Conservation (phyloP, 2,329 filamentous ascomycete genomes). For the Phaeosphaeriaceae sp. region DNA sequence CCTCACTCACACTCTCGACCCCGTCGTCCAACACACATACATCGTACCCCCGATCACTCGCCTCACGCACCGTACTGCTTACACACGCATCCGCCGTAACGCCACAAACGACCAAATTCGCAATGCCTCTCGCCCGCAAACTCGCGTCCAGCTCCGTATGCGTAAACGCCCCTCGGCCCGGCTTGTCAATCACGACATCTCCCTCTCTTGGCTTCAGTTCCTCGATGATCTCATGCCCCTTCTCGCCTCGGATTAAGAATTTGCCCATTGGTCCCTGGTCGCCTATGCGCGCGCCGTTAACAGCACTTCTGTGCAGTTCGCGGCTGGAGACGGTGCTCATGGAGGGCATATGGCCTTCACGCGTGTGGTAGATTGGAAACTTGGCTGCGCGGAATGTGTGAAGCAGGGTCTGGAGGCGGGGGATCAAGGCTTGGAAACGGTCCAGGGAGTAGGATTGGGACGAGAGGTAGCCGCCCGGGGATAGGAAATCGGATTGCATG, state of each 20-base stretch:
- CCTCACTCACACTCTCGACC: conserved; percentile 51
- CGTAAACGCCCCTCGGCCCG: conserved; percentile 60
- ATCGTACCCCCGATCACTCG: conserved; percentile 63
- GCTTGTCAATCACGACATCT: conserved; percentile 63
- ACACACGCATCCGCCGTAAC: conserved; percentile 66
- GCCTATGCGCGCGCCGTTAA: conserved; percentile 62
- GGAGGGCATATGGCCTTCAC: conserved; percentile 62
- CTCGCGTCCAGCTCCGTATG: conserved; percentile 62
- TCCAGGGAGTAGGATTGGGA: conserved; percentile 56
- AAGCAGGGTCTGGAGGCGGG: conserved; percentile 51
- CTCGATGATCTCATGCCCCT: conserved; percentile 63
- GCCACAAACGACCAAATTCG: conserved; percentile 61
- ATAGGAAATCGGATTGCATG: conserved; percentile 63
- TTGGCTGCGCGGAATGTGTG: conserved; percentile 48
- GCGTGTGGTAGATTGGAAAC: conserved; percentile 58
- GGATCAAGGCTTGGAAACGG: conserved; percentile 54
- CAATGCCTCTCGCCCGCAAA: conserved; percentile 59
- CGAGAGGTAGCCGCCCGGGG: conserved; percentile 58
- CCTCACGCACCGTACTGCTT: conserved; percentile 62
- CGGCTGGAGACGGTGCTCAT: conserved; percentile 63
- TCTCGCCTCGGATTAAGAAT: conserved; percentile 65
- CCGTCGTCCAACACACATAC: conserved; percentile 60
- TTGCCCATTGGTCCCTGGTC: conserved; percentile 62
- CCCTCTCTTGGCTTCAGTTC: conserved; percentile 58
- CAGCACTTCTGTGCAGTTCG: conserved; percentile 61